Conservation (phyloP, 257 asterid genomes). For the Orobanche coerulescens region DNA sequence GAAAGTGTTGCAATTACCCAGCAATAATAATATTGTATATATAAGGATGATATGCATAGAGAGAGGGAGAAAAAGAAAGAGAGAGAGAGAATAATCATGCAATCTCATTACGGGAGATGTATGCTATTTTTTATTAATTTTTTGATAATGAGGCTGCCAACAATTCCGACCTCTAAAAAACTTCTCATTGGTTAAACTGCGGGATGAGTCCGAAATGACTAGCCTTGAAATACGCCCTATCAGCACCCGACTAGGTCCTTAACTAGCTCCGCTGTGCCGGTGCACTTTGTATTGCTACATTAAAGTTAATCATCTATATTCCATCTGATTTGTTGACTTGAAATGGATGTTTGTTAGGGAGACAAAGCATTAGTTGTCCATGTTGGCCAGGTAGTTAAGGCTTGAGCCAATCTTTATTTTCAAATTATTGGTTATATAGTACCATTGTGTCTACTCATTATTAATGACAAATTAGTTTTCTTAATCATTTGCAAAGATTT, state of each 20-base stretch:
- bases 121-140: constrained; percentile 23
- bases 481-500: constrained; percentile 27
- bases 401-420: constrained; percentile 21
- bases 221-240: too few species aligned
- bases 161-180: too few species aligned
- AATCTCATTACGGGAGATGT: constrained; percentile 28
- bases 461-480: constrained; percentile 10
- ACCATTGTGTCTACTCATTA: constrained; percentile 13
- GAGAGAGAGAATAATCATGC: constrained; percentile 22
- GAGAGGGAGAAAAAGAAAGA: neutral
- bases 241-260: too few species aligned
- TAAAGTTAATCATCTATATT: constrained; percentile 26
- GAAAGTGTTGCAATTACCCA: neutral
- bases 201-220: too few species aligned
- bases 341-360: constrained; percentile 54
- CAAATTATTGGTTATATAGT: constrained; percentile 16
- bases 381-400: constrained; percentile 47
- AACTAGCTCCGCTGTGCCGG: too few species aligned
- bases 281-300: constrained; percentile 21
- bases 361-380: constrained; percentile 53
- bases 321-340: constrained; percentile 39
- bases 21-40: neutral
- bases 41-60: neutral
- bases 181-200: too few species aligned
- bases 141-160: too few species aligned